phyloP scores from a whole-genome alignment of 1,284 basidiomycete species.

The Sanghuangporus baumii region DNA sequence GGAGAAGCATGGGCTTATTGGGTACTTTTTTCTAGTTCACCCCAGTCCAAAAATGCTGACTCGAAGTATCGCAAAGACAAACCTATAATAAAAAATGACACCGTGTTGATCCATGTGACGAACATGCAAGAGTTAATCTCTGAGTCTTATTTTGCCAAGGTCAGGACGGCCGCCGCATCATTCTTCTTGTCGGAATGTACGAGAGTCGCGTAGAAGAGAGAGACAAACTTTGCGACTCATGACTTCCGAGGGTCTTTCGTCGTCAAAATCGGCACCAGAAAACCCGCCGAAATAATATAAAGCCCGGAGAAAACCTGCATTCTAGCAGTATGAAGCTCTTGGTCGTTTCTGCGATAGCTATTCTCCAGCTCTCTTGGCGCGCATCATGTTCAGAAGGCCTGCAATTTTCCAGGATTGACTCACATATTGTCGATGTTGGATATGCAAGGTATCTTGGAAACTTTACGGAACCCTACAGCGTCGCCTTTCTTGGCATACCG shows the following conservation, averaged over 20 bases:
- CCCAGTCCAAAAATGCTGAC: not conserved
- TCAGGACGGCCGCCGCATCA: no score
- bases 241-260: no score
- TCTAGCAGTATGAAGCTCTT: not conserved
- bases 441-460: constrained; percentile 42
- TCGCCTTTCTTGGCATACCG: constrained; percentile 47
- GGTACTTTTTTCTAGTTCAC: not conserved
- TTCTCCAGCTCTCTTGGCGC: constrained; percentile 18
- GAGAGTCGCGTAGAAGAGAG: no score
- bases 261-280: no score
- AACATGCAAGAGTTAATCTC: no score
- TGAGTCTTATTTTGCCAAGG: no score
- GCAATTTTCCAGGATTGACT: not conserved
- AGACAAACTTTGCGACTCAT: no score
- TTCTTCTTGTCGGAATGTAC: no score
- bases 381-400: not conserved
- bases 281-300: not conserved
- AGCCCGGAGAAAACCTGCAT: no score
- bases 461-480: constrained; percentile 42
- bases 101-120: not conserved
- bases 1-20: not conserved
- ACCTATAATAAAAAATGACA: not conserved
- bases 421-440: constrained; percentile 20
- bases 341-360: not conserved
- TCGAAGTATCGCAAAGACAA: not conserved